A percentile compares a stretch with the other conserved stretches of the same genome.
These are phyloP conservation scores for Fusarium transvaalense DNA, from an alignment of 2,329 filamentous ascomycete genomes.

Conservation along the genomic window DNA sequence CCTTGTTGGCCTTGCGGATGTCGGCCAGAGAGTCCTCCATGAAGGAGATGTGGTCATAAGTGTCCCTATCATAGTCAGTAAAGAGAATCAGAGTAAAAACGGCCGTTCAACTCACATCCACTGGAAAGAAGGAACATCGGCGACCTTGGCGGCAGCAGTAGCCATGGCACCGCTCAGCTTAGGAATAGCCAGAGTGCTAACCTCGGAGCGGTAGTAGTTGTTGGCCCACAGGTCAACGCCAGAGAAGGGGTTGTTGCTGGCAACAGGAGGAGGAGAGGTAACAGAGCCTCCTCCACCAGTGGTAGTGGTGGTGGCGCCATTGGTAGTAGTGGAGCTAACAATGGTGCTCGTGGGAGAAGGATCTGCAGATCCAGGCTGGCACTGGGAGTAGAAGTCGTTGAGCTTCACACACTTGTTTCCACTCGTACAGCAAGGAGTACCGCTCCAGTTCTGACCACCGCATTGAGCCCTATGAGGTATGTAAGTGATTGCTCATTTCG, in stretches of 20 bases:
- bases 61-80: constrained; percentile 57
- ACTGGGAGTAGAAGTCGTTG: constrained; percentile 46
- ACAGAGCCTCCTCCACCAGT: constrained; percentile 6
- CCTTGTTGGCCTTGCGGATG: constrained; percentile 55
- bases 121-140: constrained; percentile 65
- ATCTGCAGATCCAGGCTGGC: constrained; percentile 30
- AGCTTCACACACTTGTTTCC: constrained; percentile 44
- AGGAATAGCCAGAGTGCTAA: constrained; percentile 70
- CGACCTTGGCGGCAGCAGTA: constrained; percentile 64
- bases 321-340: constrained; percentile 31
- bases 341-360: constrained; percentile 34
- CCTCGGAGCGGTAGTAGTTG: constrained; percentile 67
- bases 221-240: constrained; percentile 67
- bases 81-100: rapidly evolving
- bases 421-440: constrained; percentile 58
- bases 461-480: constrained; percentile 55
- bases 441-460: constrained; percentile 59
- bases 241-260: constrained; percentile 66
- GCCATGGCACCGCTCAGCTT: constrained; percentile 68
- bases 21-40: constrained; percentile 61
- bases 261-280: constrained; percentile 47
- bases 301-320: constrained; percentile 9
- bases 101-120: constrained; percentile 58
- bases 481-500: neutral
- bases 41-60: constrained; percentile 61